Evolutionary conservation across 192 early-diverging fungal species (phyloP).

Genomic region (Mortierella alpina): DNA sequence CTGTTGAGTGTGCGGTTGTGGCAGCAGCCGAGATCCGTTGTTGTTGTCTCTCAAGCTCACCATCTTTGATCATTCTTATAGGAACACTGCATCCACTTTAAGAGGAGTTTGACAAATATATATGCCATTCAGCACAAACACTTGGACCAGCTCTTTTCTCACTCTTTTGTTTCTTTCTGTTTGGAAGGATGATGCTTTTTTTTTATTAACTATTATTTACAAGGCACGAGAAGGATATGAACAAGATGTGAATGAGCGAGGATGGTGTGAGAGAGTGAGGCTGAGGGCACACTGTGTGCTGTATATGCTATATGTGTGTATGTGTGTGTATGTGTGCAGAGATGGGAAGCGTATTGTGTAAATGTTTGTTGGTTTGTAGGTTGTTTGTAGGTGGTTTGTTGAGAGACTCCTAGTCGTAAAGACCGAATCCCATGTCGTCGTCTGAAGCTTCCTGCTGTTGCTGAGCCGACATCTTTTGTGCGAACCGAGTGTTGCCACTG

Average conservation of each 20-base stretch:
- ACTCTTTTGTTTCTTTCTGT: background rate
- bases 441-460: slow-evolving; percentile 14
- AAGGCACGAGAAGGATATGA: no score
- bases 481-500: slow-evolving; percentile 27
- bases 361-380: background rate
- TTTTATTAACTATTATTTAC: no score
- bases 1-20: slow-evolving; percentile 49
- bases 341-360: background rate
- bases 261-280: no score
- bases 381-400: background rate
- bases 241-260: no score
- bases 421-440: slow-evolving; percentile 14
- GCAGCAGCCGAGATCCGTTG: slow-evolving; percentile 33
- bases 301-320: no score
- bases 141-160: background rate
- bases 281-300: no score
- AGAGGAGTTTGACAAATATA: background rate
- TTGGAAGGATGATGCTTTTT: background rate
- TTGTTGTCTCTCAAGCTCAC: no score
- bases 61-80: no score
- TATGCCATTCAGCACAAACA: background rate
- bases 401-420: slow-evolving; percentile 17
- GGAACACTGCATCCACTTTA: background rate
- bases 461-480: slow-evolving; percentile 10
- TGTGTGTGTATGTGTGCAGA: no score